Conservation (phyloP, 805 yeast genomes). For the Saturnispora quitensis region DNA sequence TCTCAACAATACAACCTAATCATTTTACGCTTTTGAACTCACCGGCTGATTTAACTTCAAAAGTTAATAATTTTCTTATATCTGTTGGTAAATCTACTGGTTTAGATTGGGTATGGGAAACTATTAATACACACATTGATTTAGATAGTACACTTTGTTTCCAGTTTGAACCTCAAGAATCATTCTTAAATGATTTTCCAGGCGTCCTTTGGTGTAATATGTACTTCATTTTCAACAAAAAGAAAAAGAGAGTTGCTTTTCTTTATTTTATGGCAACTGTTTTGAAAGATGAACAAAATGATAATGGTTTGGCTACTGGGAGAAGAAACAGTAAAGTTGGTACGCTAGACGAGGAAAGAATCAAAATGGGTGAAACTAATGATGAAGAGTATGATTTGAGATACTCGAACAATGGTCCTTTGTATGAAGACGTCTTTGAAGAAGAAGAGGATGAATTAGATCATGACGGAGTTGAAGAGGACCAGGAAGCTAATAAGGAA, state of each 20-base stretch:
- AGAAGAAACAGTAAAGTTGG: slow-evolving; percentile 28
- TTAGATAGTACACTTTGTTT: slow-evolving; percentile 53
- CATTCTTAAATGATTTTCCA: slow-evolving; percentile 55
- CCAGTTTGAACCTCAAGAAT: slow-evolving; percentile 54
- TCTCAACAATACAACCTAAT: slow-evolving; percentile 73
- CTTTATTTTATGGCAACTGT: slow-evolving; percentile 53
- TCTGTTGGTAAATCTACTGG: slow-evolving; percentile 53
- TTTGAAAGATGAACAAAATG: slow-evolving; percentile 9
- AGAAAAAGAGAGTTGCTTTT: slow-evolving; percentile 85
- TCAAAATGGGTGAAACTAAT: slow-evolving; percentile 21
- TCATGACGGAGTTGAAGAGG: slow-evolving; percentile 34
- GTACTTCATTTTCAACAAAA: slow-evolving; percentile 89
- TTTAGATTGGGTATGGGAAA: slow-evolving; percentile 72
- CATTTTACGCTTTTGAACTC: slow-evolving; percentile 55
- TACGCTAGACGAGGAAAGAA: slow-evolving; percentile 25
- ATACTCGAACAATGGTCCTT: slow-evolving; percentile 20
- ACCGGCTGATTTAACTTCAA: slow-evolving; percentile 41
- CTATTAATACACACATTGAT: slow-evolving; percentile 75
- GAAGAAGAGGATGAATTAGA: slow-evolving; percentile 32
- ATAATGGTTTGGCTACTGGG: slow-evolving; percentile 1
- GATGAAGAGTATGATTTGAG: slow-evolving; percentile 31
- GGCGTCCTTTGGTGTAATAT: slow-evolving; percentile 65
- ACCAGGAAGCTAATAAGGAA: slow-evolving; percentile 32
- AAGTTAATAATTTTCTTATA: slow-evolving; percentile 69
- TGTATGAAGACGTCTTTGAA: slow-evolving; percentile 30